Base-by-base conservation (phyloP, 2,329 filamentous ascomycete species). In the Pezicula radicicola region DNA sequence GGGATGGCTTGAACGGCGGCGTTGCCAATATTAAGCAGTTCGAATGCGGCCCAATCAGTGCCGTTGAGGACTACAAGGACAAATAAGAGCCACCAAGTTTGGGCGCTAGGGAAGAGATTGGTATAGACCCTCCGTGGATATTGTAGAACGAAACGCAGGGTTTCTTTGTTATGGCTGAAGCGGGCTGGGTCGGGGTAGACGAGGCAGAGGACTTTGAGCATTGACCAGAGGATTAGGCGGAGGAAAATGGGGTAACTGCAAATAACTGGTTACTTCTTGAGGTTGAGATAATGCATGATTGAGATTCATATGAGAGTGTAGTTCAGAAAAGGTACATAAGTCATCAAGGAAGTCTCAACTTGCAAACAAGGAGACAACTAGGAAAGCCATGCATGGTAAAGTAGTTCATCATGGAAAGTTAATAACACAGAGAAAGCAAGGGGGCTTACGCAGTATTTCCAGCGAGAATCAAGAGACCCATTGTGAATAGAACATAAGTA, bases 381-480 rank as follows among this genome's bases (percentile, higher is more conserved):
- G 88, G 88, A 87, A 89, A 91, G 87, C 85, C 87, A 91, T 91
- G 88, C 87, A 91, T 87, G 75, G 79, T 65, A 78, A 75, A 90
- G 85, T 84, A 77, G 77, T 83, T 93, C 89, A 93, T 95, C 89
- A 91, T 80, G 56, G 68, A 61, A 56, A 55, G 37, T 35, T 52
- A 40, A 46, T 19, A n/a, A 10, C 12, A 6, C 37, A 18, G 16
- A 56, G 33, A 50, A 19, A 12, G 18, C 16, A 36, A 39, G 18
- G 36, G 16, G 6, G 51, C 52, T 37, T 53, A 67, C 1, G 81
- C 80, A 4, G 84, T 87, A 45, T 87, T 86, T 3, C 84, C 84
- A 0, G 83, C 83, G 5, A 87, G 70, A 48, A 85, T 80, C 55
- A 87, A 66, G 10, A 80, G 58, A 5, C 78, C 80, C 72, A 85